Conservation (phyloP, 2,329 filamentous ascomycete genomes). For the Pseudogymnoascus sp. region DNA sequence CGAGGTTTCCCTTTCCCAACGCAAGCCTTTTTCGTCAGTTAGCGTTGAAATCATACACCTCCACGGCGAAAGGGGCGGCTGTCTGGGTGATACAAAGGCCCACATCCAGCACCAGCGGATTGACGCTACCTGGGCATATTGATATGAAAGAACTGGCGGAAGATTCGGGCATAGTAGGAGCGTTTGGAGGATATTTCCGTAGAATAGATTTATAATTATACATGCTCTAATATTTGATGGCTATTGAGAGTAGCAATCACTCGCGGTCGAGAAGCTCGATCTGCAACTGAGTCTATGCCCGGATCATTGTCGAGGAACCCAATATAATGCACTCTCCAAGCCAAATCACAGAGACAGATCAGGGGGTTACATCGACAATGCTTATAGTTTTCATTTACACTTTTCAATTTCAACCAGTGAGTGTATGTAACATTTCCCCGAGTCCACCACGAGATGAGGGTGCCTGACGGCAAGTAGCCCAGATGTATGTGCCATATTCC, state of each 20-base stretch:
- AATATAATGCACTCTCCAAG: background rate
- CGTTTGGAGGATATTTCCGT: background rate
- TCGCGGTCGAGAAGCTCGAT: background rate
- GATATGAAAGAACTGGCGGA: constrained; percentile 26
- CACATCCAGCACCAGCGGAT: constrained; percentile 20
- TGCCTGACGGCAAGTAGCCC: constrained; percentile 1
- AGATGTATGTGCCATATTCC: constrained; percentile 2
- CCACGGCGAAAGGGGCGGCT: background rate
- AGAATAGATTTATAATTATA: background rate
- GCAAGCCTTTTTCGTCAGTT: background rate
- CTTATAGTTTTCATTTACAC: constrained; percentile 6
- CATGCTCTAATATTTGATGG: background rate
- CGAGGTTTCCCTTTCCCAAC: background rate
- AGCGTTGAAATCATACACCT: background rate
- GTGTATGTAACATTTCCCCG: constrained; percentile 5
- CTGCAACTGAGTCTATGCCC: no score
- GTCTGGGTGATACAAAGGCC: background rate
- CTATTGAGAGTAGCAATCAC: background rate
- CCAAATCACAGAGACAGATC: background rate
- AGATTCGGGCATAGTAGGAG: constrained; percentile 28
- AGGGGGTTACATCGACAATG: background rate
- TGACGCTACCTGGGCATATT: constrained; percentile 23
- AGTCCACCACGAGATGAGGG: constrained; percentile 3
- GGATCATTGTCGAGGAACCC: background rate
- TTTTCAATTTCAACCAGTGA: constrained; percentile 9